phyloP scores from a whole-genome alignment of 2,329 filamentous ascomycete genomes.

The Epichloe baconii region DNA sequence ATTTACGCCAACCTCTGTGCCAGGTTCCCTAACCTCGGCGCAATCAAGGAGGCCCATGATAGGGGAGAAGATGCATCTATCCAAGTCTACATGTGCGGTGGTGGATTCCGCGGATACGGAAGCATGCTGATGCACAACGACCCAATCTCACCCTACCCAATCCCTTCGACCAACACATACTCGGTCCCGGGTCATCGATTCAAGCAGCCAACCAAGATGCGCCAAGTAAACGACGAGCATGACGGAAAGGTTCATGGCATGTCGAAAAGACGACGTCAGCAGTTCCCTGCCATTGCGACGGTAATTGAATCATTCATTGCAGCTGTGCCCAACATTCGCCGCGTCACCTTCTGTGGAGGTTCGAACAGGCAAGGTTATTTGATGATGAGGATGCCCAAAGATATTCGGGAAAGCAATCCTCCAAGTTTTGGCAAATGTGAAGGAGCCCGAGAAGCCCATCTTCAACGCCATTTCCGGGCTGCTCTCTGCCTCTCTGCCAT shows the following conservation, averaged over 20 bases:
- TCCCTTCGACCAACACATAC: slow-evolving; percentile 73
- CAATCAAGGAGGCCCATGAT: slow-evolving; percentile 23
- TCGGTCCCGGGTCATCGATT: slow-evolving; percentile 50
- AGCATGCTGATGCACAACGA: slow-evolving; percentile 78
- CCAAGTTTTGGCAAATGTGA: slow-evolving; percentile 18
- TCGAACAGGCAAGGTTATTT: slow-evolving; percentile 77
- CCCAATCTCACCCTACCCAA: slow-evolving; percentile 62
- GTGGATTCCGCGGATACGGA: slow-evolving; percentile 82
- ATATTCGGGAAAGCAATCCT: slow-evolving; percentile 53
- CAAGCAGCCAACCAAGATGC: slow-evolving; percentile 36
- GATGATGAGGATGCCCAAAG: slow-evolving; percentile 51
- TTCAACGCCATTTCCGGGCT: slow-evolving; percentile 25
- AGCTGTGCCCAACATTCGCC: slow-evolving; percentile 55
- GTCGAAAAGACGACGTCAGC: slow-evolving; percentile 62
- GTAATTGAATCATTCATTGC: slow-evolving; percentile 64
- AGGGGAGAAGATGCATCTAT: slow-evolving; percentile 29
- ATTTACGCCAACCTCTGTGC: slow-evolving; percentile 44
- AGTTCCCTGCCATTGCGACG: slow-evolving; percentile 73
- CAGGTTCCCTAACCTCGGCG: slow-evolving; percentile 36
- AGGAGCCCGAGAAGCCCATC: slow-evolving; percentile 14
- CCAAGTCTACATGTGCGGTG: slow-evolving; percentile 74
- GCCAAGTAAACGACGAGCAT: slow-evolving; percentile 33
- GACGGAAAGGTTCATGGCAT: slow-evolving; percentile 58
- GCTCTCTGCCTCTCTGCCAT: slow-evolving; percentile 30
- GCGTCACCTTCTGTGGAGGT: slow-evolving; percentile 74